These are phyloP conservation scores for Closterium sp. DNA, from an alignment of 139 green algal species.

Conservation along the genomic window DNA sequence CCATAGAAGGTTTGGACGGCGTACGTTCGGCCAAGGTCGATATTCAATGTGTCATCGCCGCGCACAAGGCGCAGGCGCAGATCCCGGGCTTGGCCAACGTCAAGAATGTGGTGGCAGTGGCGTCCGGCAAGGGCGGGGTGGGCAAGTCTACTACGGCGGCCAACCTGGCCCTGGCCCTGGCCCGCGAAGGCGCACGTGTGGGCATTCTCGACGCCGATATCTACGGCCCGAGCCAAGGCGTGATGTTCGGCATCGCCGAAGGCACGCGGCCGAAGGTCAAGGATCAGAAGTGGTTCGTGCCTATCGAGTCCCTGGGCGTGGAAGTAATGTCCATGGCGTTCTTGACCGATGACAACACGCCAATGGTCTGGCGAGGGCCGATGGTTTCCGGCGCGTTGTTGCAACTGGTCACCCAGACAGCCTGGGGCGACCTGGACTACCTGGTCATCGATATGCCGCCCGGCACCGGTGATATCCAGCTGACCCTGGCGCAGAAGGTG, in stretches of 20 bases:
- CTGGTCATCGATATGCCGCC: slow-evolving; percentile 91
- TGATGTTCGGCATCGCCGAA: too few species aligned
- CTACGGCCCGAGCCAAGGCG: slow-evolving; percentile 84
- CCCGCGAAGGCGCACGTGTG: slow-evolving; percentile 65
- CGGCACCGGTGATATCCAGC: slow-evolving; percentile 64
- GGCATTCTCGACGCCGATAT: slow-evolving; percentile 91
- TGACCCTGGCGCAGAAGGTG: slow-evolving; percentile 52
- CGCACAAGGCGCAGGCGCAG: too few species aligned
- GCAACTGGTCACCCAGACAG: slow-evolving; percentile 71
- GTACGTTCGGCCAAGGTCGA: too few species aligned
- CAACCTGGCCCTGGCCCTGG: slow-evolving; percentile 84
- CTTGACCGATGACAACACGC: slow-evolving; percentile 69
- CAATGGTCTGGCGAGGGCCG: slow-evolving; percentile 79
- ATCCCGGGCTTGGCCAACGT: too few species aligned
- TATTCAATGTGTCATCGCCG: too few species aligned
- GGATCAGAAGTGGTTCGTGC: too few species aligned
- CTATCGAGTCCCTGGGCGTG: too few species aligned
- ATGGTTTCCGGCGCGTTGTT: slow-evolving; percentile 83
- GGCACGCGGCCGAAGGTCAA: too few species aligned
- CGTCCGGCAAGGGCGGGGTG: slow-evolving; percentile 90
- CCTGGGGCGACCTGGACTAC: slow-evolving; percentile 77
- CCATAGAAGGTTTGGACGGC: too few species aligned
- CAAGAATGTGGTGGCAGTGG: slow-evolving; percentile 84
- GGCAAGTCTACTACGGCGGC: slow-evolving; percentile 90
- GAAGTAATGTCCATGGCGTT: slow-evolving; percentile 89